Evolutionary conservation across 2,329 filamentous ascomycete species (phyloP).

Genomic region (Alternaria triticimaculans): DNA sequence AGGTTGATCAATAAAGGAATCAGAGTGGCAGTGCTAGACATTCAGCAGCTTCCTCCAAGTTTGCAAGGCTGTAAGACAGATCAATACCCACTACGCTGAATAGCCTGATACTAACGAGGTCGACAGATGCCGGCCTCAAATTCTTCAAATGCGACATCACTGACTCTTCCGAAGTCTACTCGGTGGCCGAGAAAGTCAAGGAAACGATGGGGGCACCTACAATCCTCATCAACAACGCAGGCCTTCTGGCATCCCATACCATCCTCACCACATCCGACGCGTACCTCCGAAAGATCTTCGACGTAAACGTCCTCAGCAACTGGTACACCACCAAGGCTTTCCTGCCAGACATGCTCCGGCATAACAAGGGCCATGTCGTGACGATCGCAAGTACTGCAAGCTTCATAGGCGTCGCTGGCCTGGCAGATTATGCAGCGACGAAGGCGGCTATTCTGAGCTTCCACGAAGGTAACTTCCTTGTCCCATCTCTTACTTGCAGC

Average conservation of each 20-base stretch:
- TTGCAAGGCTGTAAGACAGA: constrained; percentile 34
- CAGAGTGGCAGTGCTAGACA: constrained; percentile 44
- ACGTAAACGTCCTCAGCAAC: constrained; percentile 47
- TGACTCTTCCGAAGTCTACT: constrained; percentile 31
- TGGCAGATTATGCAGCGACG: constrained; percentile 61
- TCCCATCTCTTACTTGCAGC: constrained; percentile 43
- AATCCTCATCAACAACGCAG: constrained; percentile 49
- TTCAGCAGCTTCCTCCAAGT: constrained; percentile 35
- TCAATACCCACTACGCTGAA: not conserved
- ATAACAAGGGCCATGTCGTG: constrained; percentile 60
- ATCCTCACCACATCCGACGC: constrained; percentile 42
- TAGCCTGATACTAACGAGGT: not conserved
- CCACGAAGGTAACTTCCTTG: constrained; percentile 59
- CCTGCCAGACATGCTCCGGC: constrained; percentile 44
- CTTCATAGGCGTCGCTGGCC: constrained; percentile 55
- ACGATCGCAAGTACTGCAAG: constrained; percentile 62
- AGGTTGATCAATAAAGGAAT: constrained; percentile 34
- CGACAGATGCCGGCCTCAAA: constrained; percentile 35
- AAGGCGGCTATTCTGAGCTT: constrained; percentile 62
- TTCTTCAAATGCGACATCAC: constrained; percentile 47
- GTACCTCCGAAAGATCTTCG: constrained; percentile 44
- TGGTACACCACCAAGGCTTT: constrained; percentile 46
- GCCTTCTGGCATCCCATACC: constrained; percentile 37
- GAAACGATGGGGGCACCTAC: constrained; percentile 33
- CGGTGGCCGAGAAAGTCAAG: constrained; percentile 32